Conservation (phyloP, 2,329 filamentous ascomycete species). For the Amauroascus verrucosus region DNA sequence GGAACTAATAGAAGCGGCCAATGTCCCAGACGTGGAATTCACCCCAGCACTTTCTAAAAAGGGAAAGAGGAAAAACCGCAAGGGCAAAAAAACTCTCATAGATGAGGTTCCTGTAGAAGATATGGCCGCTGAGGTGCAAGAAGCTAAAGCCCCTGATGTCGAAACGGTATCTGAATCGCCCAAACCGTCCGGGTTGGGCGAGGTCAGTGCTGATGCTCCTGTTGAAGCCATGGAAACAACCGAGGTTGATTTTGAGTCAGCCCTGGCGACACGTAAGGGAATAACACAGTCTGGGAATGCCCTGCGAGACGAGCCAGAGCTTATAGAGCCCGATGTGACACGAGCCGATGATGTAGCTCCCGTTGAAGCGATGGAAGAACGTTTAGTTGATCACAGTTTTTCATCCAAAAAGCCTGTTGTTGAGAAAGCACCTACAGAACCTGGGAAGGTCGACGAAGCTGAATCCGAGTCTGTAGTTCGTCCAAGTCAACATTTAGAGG, state of each 20-base stretch:
- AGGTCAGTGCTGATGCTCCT: neutral
- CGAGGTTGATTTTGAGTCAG: neutral
- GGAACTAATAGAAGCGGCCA: neutral
- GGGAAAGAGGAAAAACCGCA: constrained; percentile 4
- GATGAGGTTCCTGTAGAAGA: neutral
- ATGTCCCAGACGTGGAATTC: neutral
- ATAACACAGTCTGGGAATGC: neutral
- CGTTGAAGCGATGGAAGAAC: neutral
- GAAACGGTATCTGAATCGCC: neutral
- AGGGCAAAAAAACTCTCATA: neutral
- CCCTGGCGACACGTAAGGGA: neutral
- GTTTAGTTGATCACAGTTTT: neutral
- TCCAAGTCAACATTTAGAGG: neutral
- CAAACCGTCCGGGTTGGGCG: neutral
- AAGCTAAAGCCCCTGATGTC: neutral
- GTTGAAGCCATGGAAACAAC: neutral
- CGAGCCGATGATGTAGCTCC: neutral
- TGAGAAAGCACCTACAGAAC: neutral
- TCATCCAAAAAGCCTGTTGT: neutral
- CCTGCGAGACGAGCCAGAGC: neutral
- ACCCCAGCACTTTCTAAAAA: neutral
- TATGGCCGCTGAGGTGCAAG: neutral
- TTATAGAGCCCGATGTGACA: neutral
- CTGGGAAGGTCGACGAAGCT: neutral
- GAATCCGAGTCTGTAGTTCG: neutral